These are phyloP conservation scores for Aspergillus pseudoviridinutans DNA, from an alignment of 2,329 filamentous ascomycete genomes.

Conservation along the genomic window DNA sequence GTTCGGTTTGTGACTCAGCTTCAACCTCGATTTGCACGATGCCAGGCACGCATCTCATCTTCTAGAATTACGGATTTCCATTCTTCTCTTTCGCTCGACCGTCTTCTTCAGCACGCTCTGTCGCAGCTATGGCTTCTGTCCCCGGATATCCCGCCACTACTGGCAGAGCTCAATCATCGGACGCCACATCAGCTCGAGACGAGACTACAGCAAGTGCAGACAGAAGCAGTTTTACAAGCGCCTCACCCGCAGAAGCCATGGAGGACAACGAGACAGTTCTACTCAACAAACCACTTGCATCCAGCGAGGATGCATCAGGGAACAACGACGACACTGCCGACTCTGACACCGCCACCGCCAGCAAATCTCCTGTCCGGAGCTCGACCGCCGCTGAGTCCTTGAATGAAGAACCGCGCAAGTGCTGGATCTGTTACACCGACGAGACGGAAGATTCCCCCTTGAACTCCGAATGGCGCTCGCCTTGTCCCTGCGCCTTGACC, in stretches of 20 bases:
- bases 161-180: constrained; percentile 24
- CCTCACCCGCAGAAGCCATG: constrained; percentile 11
- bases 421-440: constrained; percentile 68
- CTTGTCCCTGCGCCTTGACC: constrained; percentile 84
- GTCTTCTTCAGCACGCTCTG: not conserved
- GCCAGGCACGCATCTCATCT: not conserved
- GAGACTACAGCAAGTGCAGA: constrained; percentile 6
- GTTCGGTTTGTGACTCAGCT: not conserved
- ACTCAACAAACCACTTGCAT: constrained; percentile 20
- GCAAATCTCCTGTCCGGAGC: constrained; percentile 12
- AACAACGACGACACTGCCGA: constrained; percentile 11
- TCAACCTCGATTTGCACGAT: not conserved
- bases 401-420: constrained; percentile 47
- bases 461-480: constrained; percentile 71
- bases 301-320: constrained; percentile 8
- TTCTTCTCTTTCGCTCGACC: not conserved
- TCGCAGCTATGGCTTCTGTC: constrained; percentile 31
- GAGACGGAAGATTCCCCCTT: constrained; percentile 59
- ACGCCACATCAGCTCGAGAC: constrained; percentile 19
- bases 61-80: not conserved
- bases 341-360: not conserved
- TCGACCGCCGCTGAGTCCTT: constrained; percentile 11
- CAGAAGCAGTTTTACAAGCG: constrained; percentile 1
- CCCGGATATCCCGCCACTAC: constrained; percentile 26
- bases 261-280: constrained; percentile 32